Evolutionary conservation across 2,329 filamentous ascomycete genomes (phyloP), one percentile per base, ranked within the genome.

Genomic region (Elsinoe arachidis): DNA sequence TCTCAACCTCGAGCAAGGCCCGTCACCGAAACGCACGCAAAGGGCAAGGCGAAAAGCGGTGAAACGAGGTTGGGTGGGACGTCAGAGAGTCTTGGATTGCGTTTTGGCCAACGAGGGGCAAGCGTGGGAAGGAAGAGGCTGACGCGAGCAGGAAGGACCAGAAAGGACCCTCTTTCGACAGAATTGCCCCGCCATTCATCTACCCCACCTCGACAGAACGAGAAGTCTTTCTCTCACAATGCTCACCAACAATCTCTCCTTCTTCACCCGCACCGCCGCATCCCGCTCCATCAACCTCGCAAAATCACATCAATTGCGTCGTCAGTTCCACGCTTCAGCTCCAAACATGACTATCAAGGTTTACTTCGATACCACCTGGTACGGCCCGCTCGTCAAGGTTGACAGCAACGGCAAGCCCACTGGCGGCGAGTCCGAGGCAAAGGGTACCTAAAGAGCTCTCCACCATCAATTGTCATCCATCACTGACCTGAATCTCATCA

Each of bases 331-430:
- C 72, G 78, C 82, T 69, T 79, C 87, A 72, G 75, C 85, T 69
- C 76, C 81, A 79, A 85, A 80, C 74, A 96, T 95, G 90, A 76
- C 79, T 70, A 76, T 82, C 73, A 84, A 86, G 73, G 84, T 84
- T 77, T 89, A 79, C 78, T 84, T 80, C 59, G 60, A 69, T 57
- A 61, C 65, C 61, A 71, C 79, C 71, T 89, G 86, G 86, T 78
- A 83, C 70, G 88, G 87, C 63, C 87, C 87, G 63, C 78, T 83
- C 71, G 66, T 95, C 65, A 76, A 87, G 70, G 77, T 78, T 72
- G 76, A 79, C 72, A 76, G 74, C 71, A 71, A 72, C 60, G 74
- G 80, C 63, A 86, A 82, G 63, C 63, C 73, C 66, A 70, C 66
- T 63, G 68, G 64, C 56, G 67, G 63, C 37, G 74, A 75, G 65